Evolutionary conservation across 2,329 filamentous ascomycete species (phyloP), one percentile per base, ranked within the genome.

Genomic region (Hypoxylon sp.): DNA sequence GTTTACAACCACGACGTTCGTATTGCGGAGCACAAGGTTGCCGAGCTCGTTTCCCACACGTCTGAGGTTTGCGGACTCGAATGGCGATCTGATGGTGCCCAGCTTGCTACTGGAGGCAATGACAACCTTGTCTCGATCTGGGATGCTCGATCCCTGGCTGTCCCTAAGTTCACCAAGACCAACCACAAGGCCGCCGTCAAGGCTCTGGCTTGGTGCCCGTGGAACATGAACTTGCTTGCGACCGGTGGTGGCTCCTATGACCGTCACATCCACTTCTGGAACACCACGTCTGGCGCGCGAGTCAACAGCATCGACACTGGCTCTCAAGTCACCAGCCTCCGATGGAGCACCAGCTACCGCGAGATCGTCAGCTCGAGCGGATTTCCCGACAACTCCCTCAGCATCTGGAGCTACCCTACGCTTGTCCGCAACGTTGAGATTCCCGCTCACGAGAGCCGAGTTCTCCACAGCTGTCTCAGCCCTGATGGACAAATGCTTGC

Each of bases 201-300:
- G 89, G 96, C 96, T 66, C 89, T 99, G 50, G 92, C 94, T 71
- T 99, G 96, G 96, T 99, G 96, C 87, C 96, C 96, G 47, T 99
- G 96, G 96, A 96, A 97, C 84, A 90, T 93, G 82, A 98, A 98
- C 86, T 90, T 98, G 54, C 91, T 99, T 52, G 96, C 96, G 64
- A 98, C 96, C 47, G 96, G 96, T 63, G 96, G 96, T 78, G 96
- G 96, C 74, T 97, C 94, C 47, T 97, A 98, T 81, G 96, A 99
- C 80, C 92, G 94, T 75, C 93, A 98, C 83, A 99, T 99, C 81
- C 96, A 99, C 86, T 99, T 99, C 89, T 99, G 96, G 96, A 99
- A 99, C 88, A 97, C 94, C 51, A 98, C 96, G 22, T 97, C 95
- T 3, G 96, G 96, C 68, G 95, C 96, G 59, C 93, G 96, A 75